Percentiles rank a stretch among this genome's conserved stretches.
Conservation (phyloP, 2,329 filamentous ascomycete species). For the Fusarium continuum region DNA sequence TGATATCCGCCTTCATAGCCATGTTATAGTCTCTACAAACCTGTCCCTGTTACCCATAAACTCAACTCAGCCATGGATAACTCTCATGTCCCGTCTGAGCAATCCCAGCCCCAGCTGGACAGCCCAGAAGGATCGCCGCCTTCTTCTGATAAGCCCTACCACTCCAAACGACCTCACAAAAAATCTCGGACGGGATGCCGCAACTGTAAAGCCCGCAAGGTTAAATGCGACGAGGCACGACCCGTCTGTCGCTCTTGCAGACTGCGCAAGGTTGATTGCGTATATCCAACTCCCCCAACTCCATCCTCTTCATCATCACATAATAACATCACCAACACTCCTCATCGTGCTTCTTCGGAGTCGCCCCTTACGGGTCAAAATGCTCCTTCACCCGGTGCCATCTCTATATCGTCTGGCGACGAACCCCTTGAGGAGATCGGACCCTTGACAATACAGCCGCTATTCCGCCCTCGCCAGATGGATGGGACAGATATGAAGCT, state of each 20-base stretch:
- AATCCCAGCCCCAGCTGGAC: conserved; percentile 12
- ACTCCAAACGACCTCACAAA: conserved; percentile 62
- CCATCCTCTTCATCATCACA: background rate
- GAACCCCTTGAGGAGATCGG: conserved; percentile 9
- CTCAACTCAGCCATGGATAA: conserved; percentile 13
- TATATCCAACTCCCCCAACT: conserved; percentile 51
- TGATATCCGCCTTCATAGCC: background rate
- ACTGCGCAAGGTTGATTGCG: conserved; percentile 58
- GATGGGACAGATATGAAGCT: conserved; percentile 61
- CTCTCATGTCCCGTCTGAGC: conserved; percentile 1
- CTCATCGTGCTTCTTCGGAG: conserved; percentile 4
- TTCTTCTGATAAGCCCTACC: conserved; percentile 42
- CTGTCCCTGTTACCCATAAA: background rate
- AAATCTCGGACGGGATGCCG: conserved; percentile 64
- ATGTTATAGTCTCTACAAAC: conserved; percentile 1
- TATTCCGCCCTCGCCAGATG: conserved; percentile 47
- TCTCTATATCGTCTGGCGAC: conserved; percentile 20
- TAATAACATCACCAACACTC: background rate
- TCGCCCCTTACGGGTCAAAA: background rate
- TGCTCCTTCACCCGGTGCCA: conserved; percentile 7
- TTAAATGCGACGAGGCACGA: conserved; percentile 59
- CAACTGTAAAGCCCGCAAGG: conserved; percentile 61
- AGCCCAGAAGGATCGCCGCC: conserved; percentile 23
- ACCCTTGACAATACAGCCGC: conserved; percentile 38
- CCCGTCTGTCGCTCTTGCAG: conserved; percentile 61